Evolutionary conservation across 2,329 filamentous ascomycete genomes (phyloP), one percentile per base, ranked within the genome.

Genomic region (Colletotrichum brevisporum): DNA sequence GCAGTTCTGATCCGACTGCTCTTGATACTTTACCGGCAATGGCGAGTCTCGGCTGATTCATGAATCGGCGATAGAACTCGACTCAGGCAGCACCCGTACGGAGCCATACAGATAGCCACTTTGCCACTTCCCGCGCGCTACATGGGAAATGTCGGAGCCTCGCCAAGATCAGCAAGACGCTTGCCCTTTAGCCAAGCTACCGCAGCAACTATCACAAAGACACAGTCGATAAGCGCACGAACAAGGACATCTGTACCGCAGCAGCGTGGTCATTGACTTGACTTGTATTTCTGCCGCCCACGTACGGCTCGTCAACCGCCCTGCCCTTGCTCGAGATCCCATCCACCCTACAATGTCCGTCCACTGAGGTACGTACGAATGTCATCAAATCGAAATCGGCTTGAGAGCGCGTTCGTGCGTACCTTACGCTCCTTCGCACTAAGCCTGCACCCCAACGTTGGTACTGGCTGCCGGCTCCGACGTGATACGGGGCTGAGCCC

Each of bases 91-190:
- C 50, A 56, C 54, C 48, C n/a, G 27, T 26, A 66, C 6, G 55
- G 45, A 12, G 15, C n/a, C 10, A 26, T 26, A 36, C 8, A 36
- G 31, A 36, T 36, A 36, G 31, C 31, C 31, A 36, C 31, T 3
- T 67, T 41, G 62, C 66, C 66, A 69, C 66, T 24, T 50, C 63
- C 41, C 41, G 43, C 48, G 36, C 41, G 24, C 48, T 59, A 64
- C 24, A 31, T 65, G 61, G 61, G 55, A 55, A 18, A 47, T 45
- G 10, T 55, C 24, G 60, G 18, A 41, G 27, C 50, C 36, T 60
- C n/a, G 16, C 56, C 55, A 45, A 56, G 62, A 69, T 60, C 62
- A 45, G 51, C 66, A 39, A 52, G 43, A 60, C 27, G 31, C 50
- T 41, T 68, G 48, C 27, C 62, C 31, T 27, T 31, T 31, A 39